These are phyloP conservation scores for Mucor lusitanicus DNA, from an alignment of 371 early-diverging fungal species.

Conservation along the genomic window DNA sequence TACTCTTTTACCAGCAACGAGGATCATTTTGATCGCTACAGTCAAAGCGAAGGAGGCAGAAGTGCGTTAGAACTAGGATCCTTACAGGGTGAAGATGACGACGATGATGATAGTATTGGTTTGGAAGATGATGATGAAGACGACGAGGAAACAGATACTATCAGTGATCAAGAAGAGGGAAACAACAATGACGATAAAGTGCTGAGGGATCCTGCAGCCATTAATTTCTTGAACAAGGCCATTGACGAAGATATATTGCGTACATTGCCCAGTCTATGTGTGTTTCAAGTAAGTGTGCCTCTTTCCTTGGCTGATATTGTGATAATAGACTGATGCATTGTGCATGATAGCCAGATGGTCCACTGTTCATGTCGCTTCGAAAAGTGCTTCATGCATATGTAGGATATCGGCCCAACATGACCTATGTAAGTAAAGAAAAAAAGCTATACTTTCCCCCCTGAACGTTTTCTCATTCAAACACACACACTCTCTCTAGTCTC, in stretches of 20 bases:
- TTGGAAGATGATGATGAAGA: conserved; percentile 12
- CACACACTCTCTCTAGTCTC: conserved; percentile 22
- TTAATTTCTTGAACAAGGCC: conserved; percentile 38
- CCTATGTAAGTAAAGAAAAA: conserved; percentile 36
- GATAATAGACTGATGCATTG: too few relatives aligned
- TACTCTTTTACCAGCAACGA: conserved; percentile 4
- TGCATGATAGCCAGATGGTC: conserved; percentile 44
- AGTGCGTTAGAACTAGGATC: conserved; percentile 17
- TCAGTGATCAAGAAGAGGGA: conserved; percentile 12
- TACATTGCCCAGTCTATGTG: conserved; percentile 52
- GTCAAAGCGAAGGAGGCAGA: conserved; percentile 4
- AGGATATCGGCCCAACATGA: conserved; percentile 32
- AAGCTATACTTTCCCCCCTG: too few relatives aligned
- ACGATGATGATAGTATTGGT: background rate
- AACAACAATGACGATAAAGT: conserved; percentile 16
- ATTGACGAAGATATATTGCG: conserved; percentile 53
- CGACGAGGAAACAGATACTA: conserved; percentile 4
- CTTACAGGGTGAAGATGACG: background rate
- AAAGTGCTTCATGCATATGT: conserved; percentile 48
- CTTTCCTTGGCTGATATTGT: too few relatives aligned
- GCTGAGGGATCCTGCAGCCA: conserved; percentile 15
- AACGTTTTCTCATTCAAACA: background rate
- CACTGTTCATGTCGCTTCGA: conserved; percentile 41
- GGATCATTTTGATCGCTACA: background rate
- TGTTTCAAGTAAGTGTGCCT: conserved; percentile 43